Evolutionary conservation across 331 rosid genomes (phyloP).

Genomic region (Quercus lobata): DNA sequence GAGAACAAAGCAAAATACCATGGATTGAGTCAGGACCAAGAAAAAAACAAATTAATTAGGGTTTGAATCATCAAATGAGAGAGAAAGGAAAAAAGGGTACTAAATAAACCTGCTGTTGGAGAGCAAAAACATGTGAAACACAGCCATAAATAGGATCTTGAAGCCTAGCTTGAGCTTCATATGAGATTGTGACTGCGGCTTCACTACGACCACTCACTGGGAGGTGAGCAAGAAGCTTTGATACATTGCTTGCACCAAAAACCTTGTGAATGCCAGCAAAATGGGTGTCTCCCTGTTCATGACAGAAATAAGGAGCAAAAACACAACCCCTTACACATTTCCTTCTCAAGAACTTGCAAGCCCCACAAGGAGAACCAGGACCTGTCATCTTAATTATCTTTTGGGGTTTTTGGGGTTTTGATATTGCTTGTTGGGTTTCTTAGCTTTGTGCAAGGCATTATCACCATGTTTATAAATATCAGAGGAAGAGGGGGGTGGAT

Average conservation of each 20-base stretch:
- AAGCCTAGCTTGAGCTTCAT: conserved; percentile 86
- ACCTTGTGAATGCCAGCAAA: conserved; percentile 89
- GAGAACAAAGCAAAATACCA: conserved; percentile 12
- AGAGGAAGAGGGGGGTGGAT: conserved; percentile 42
- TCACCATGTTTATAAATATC: conserved; percentile 53
- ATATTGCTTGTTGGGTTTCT: conserved; percentile 17
- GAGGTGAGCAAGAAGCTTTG: conserved; percentile 57
- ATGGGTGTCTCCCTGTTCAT: conserved; percentile 69
- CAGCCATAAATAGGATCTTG: conserved; percentile 81
- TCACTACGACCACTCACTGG: conserved; percentile 54
- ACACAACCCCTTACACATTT: conserved; percentile 74
- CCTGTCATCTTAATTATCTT: conserved; percentile 50
- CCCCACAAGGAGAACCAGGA: conserved; percentile 88
- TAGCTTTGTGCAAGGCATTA: conserved; percentile 39
- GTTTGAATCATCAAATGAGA: conserved; percentile 17
- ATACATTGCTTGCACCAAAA: conserved; percentile 81
- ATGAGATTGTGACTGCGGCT: conserved; percentile 54
- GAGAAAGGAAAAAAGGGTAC: no score
- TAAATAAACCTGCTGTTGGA: conserved; percentile 74
- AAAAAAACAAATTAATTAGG: conserved; percentile 26
- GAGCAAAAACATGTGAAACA: conserved; percentile 56
- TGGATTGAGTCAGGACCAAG: neutral
- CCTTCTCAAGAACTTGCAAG: conserved; percentile 82
- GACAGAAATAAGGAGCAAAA: conserved; percentile 67
- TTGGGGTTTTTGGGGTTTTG: neutral